phyloP scores from a whole-genome alignment of 768 basidiomycete genomes.

The Russula olivacea region DNA sequence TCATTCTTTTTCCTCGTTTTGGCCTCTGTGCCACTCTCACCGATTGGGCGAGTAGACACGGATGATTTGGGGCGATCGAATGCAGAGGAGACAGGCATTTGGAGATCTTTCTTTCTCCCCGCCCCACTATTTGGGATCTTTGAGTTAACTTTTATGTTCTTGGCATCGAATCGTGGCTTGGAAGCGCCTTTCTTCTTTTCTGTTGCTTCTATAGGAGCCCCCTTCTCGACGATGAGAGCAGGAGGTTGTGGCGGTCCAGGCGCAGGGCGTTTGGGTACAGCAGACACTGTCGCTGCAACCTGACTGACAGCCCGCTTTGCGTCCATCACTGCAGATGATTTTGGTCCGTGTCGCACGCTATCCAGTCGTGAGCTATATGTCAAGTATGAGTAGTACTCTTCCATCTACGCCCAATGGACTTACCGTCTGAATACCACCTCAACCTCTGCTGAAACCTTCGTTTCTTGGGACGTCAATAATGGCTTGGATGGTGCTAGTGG shows the following conservation, averaged over 20 bases:
- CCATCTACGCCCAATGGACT: neutral
- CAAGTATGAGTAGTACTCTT: neutral
- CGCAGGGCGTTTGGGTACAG: neutral
- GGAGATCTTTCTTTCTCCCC: neutral
- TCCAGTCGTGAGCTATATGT: conserved; percentile 11
- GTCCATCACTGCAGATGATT: conserved; percentile 5
- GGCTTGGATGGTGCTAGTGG: neutral
- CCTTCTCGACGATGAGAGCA: neutral
- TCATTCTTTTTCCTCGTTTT: conserved; percentile 1
- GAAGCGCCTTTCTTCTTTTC: neutral
- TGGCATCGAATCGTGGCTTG: neutral
- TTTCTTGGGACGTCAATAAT: neutral
- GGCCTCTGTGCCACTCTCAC: neutral
- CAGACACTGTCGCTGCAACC: neutral
- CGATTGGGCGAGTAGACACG: conserved; percentile 5
- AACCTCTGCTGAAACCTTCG: neutral
- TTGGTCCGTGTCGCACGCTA: conserved; percentile 19
- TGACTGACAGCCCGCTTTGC: conserved; percentile 14
- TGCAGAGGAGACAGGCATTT: neutral
- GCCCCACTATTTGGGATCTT: neutral
- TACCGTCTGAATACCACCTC: neutral
- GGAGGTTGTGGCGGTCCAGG: neutral
- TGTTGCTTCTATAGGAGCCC: neutral
- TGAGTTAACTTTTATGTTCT: neutral
- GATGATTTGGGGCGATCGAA: conserved; percentile 7